Evolutionary conservation across 2,329 filamentous ascomycete species (phyloP).

Genomic region (Colletotrichum salicis): DNA sequence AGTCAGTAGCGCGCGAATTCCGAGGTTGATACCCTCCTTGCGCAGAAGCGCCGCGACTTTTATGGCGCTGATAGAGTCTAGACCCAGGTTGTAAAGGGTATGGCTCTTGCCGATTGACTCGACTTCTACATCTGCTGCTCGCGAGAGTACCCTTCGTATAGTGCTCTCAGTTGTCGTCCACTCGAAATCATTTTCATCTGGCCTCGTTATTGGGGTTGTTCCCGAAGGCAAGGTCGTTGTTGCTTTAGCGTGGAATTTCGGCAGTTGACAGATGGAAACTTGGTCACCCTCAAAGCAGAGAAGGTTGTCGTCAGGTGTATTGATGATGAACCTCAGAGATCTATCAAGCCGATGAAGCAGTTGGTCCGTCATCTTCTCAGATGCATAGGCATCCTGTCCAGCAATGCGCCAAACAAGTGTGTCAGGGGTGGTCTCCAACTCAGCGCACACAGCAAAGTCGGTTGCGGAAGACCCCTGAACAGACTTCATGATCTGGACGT

Average conservation of each 20-base stretch:
- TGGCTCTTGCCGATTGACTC: conserved; percentile 68
- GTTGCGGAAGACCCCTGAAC: conserved; percentile 73
- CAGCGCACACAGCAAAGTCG: conserved; percentile 84
- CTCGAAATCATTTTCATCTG: conserved; percentile 11
- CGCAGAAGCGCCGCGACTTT: conserved; percentile 80
- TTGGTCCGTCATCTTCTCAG: conserved; percentile 53
- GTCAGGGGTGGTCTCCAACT: conserved; percentile 73
- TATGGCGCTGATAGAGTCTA: conserved; percentile 93
- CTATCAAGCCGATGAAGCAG: conserved; percentile 70
- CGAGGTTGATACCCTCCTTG: conserved; percentile 69
- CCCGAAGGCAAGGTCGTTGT: not conserved
- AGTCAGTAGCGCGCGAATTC: conserved; percentile 77
- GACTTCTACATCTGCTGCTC: conserved; percentile 70
- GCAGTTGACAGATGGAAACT: conserved; percentile 75
- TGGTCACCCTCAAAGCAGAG: conserved; percentile 62
- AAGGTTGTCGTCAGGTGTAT: conserved; percentile 57
- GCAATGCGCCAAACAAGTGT: conserved; percentile 77
- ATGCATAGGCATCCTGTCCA: conserved; percentile 68
- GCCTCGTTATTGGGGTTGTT: not conserved
- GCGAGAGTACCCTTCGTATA: conserved; percentile 61
- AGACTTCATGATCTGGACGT: conserved; percentile 66
- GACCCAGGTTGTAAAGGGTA: conserved; percentile 83
- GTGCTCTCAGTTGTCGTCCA: conserved; percentile 50
- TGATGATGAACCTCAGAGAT: conserved; percentile 67
- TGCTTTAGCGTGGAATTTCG: conserved; percentile 47